phyloP scores from a whole-genome alignment of 2,329 filamentous ascomycete species.

The Penicillium sp. region DNA sequence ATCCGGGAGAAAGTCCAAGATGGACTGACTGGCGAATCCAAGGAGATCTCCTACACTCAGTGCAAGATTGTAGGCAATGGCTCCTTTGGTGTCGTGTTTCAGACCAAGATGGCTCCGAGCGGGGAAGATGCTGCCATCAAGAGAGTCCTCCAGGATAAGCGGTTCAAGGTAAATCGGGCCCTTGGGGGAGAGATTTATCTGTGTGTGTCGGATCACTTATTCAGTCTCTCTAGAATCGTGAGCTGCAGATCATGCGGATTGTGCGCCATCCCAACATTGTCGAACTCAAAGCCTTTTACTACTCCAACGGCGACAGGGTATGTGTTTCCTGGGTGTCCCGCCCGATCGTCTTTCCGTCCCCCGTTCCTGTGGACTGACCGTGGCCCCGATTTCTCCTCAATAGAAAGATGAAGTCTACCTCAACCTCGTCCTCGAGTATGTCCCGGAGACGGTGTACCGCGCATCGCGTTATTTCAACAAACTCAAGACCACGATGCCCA shows the following conservation, averaged over 20 bases:
- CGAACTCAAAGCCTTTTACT: constrained; percentile 97
- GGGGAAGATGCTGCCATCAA: constrained; percentile 99
- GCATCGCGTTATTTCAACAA: constrained; percentile 99
- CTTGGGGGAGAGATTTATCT: background rate
- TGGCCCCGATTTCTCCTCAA: background rate
- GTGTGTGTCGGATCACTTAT: constrained; percentile 24
- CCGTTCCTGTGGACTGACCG: constrained; percentile 4
- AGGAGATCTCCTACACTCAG: constrained; percentile 95
- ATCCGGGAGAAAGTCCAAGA: constrained; percentile 98
- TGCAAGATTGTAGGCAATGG: constrained; percentile 99
- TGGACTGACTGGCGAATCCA: constrained; percentile 89
- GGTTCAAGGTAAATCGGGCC: constrained; percentile 72
- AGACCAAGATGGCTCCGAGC: constrained; percentile 95
- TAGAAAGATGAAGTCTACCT: constrained; percentile 98
- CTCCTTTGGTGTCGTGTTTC: constrained; percentile 96
- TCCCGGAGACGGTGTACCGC: constrained; percentile 95
- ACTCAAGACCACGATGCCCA: constrained; percentile 99
- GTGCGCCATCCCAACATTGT: constrained; percentile 98
- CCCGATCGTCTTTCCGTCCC: background rate
- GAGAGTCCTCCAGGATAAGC: constrained; percentile 95
- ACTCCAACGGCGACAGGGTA: constrained; percentile 97
- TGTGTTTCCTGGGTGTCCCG: constrained; percentile 26
- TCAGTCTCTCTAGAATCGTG: constrained; percentile 68
- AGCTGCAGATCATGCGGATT: constrained; percentile 99
- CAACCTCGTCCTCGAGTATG: constrained; percentile 94